Conservation (phyloP, 1,284 basidiomycete genomes). For the Trametes polyzona region DNA sequence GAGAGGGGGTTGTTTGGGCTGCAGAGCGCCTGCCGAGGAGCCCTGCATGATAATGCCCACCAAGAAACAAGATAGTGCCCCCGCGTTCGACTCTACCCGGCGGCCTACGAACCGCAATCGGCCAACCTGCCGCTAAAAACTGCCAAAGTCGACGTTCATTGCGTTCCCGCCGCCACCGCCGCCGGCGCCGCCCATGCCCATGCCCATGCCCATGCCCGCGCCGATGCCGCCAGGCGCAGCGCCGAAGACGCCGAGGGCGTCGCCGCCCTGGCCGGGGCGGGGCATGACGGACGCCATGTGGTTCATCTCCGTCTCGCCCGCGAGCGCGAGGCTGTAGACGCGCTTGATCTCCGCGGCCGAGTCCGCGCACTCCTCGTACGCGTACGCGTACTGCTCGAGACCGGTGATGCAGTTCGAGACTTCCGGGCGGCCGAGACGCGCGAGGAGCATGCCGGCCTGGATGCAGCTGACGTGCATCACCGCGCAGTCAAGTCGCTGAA, state of each 20-base stretch:
- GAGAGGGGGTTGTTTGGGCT: no score
- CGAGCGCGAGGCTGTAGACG: slow-evolving; percentile 51
- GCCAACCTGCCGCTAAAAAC: background rate
- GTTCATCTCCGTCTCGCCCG: slow-evolving; percentile 53
- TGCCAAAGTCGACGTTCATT: slow-evolving; percentile 26
- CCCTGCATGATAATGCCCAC: background rate
- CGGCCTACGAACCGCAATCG: no score
- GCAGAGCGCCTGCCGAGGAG: no score
- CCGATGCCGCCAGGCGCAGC: background rate
- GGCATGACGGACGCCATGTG: slow-evolving; percentile 53
- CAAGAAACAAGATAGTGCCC: slow-evolving; percentile 1
- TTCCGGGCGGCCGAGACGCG: slow-evolving; percentile 80
- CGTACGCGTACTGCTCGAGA: slow-evolving; percentile 84
- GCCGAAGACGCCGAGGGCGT: background rate
- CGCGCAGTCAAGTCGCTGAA: slow-evolving; percentile 79
- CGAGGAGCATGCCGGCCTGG: slow-evolving; percentile 82
- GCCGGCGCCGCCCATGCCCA: slow-evolving; percentile 32
- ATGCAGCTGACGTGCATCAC: slow-evolving; percentile 87
- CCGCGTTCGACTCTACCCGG: no score
- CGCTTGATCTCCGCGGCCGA: slow-evolving; percentile 72
- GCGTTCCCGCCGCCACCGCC: slow-evolving; percentile 10
- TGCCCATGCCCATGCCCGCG: slow-evolving; percentile 43
- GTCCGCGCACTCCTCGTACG: slow-evolving; percentile 85
- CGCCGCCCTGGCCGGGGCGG: slow-evolving; percentile 10
- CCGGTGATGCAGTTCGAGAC: slow-evolving; percentile 82